Base-by-base conservation (phyloP, 177 flowering plant species). In the Vitis hybrid region DNA sequence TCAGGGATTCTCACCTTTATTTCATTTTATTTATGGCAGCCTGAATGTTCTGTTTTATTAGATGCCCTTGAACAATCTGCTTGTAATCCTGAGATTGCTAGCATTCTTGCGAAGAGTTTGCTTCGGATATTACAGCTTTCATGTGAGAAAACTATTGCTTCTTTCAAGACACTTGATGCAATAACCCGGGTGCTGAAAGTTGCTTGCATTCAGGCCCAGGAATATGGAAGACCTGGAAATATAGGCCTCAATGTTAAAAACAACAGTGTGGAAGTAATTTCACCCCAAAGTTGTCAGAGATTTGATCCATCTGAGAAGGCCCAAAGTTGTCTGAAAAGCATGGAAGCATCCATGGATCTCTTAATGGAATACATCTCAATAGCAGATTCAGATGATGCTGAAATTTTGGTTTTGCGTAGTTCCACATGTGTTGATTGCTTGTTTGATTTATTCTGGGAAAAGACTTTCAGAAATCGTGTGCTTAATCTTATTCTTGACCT, bases 371-470 rank as follows among this genome's bases (percentile, higher is more conserved):
- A 79, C 78, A 80, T 86, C 13, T 84, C 88, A n/a, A 56, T 73
- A 50, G 82, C 90, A 58, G 92, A 90, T 70, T 81, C 90, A 58
- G 92, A 90, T 70, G 99, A 86, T 78, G 92, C 88, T 56, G 85
- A 82, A 70, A 67, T 19, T 75, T 73, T 81, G 61, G 79, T 90
- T 72, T 81, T 96, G 88, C 88, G 67, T 70, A 84, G 77, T 72
- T 73, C 91, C 3, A 58, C 76, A 60, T 94, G 92, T 57, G 77
- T 96, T 71, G 94, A 88, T 78, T 87, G 84, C 74, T 74, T 96
- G 74, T 94, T 93, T 83, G 92, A 90, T 56, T 86, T 96, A 72
- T 96, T 94, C 75, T 96, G 99, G 98, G 94, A 86, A 68, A 83
- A 88, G 70, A 58, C 75, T 30, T 72, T 90, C 77, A 87, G 94